Base-by-base conservation (phyloP, 2,329 filamentous ascomycete genomes). In the Phyllosticta ampelicida region DNA sequence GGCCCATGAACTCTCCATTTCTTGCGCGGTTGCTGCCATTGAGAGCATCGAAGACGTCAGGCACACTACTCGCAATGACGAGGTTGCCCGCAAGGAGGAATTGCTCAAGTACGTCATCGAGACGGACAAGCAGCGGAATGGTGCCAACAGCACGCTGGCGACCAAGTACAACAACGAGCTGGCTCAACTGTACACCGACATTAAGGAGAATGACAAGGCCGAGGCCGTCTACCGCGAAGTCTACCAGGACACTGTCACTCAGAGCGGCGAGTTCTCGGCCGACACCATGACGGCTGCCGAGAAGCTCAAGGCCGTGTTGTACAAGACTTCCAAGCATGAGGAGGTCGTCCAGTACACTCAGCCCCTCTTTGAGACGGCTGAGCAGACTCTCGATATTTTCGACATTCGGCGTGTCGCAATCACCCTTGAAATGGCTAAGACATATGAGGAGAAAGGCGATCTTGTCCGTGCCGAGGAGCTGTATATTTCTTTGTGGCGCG, bases 401-500 rank as follows among this genome's bases (percentile, higher is more conserved):
- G 57, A 59, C 29, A 55, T 59, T 49, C 57, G 57, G 10, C 57
- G 57, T 55, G 57, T 59, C 23, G 57, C 55, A 52, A 55, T 55
- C 48, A 59, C 57, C 10, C 57, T 59, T 28, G 48, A 50, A 20
- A 59, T 59, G 57, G 57, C 57, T 28, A 48, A 55, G 52, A 59
- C 57, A 36, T 67, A 64, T 56, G 65, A 67, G 49, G 64, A 66
- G 58, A 61, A 63, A 18, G 60, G 64, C 26, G 64, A 67, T 51
- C 23, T 66, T n/a, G 62, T 62, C 60, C 61, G 58, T 10, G 65
- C 65, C 19, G 65, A 67, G 56, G 62, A 66, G 53, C 59, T 64
- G 10, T 60, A 66, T 11, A 63, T 67, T 9, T 51, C 57, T 29
- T 26, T 59, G 18, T 59, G 57, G 57, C 57, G 57, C 29, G 57